phyloP scores from a whole-genome alignment of 2,329 filamentous ascomycete genomes.

The Fusarium kyushuense region DNA sequence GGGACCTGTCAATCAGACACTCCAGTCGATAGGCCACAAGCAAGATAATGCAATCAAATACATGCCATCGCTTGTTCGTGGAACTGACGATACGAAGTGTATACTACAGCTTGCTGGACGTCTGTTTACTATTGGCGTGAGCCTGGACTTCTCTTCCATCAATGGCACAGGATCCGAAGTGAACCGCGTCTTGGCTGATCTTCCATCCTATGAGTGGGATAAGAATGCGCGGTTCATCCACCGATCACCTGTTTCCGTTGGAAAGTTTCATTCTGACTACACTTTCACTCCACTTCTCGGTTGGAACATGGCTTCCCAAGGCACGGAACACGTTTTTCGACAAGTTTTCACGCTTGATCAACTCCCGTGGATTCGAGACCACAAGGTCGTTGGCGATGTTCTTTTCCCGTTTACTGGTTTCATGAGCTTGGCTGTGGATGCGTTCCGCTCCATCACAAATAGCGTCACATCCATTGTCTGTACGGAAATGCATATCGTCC shows the following conservation, averaged over 20 bases:
- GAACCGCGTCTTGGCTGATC: neutral
- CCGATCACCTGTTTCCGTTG: neutral
- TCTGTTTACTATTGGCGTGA: neutral
- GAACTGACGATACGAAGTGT: neutral
- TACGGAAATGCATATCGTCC: neutral
- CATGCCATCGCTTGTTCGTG: neutral
- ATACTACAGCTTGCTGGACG: neutral
- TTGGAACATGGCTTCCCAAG: neutral
- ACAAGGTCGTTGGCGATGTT: neutral
- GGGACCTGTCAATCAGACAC: neutral
- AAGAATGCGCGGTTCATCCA: neutral
- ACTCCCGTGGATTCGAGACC: neutral
- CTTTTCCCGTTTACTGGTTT: neutral
- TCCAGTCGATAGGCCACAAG: no score
- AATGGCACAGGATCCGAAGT: neutral
- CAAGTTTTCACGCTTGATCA: slow-evolving; percentile 1
- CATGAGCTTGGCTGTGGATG: neutral
- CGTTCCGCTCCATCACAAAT: neutral
- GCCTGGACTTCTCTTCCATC: neutral
- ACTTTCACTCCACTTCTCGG: neutral
- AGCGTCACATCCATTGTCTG: neutral
- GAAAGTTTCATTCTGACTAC: neutral
- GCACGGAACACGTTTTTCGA: neutral
- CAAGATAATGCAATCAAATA: neutral
- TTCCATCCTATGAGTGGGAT: neutral